phyloP scores from a whole-genome alignment of 768 basidiomycete species.

The Clathrus columnatus region DNA sequence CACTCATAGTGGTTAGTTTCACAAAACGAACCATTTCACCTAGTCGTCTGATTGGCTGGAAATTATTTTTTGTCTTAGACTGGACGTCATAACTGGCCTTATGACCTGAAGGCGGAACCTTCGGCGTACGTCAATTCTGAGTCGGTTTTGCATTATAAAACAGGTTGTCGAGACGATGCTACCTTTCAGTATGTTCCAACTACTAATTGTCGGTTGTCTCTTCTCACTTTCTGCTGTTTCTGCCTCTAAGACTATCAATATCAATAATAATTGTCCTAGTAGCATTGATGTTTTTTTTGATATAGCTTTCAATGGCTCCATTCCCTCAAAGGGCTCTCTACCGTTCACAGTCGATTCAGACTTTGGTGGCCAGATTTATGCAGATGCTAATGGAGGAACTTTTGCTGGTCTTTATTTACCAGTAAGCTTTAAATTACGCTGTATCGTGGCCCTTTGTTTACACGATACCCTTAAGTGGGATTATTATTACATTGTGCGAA shows the following conservation, averaged over 20 bases:
- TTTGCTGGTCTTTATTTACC: not conserved
- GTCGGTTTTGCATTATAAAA: not conserved
- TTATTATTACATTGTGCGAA: not conserved
- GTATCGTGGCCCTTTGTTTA: not conserved
- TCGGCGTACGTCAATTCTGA: not conserved
- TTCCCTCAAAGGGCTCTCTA: not conserved
- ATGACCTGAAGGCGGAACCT: not conserved
- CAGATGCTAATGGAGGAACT: not conserved
- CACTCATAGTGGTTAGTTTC: too few species aligned
- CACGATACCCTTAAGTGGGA: not conserved
- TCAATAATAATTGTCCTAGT: not conserved
- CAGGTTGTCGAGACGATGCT: not conserved
- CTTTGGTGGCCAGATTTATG: not conserved
- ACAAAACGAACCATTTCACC: too few species aligned
- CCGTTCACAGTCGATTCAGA: not conserved
- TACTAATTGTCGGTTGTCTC: not conserved
- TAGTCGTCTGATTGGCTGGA: too few species aligned
- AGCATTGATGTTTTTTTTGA: not conserved
- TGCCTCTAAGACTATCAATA: not conserved
- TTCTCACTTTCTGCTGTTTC: not conserved
- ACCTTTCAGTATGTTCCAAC: not conserved
- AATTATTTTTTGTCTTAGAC: too few species aligned
- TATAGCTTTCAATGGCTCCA: not conserved
- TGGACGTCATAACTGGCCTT: too few species aligned
- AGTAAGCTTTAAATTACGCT: not conserved